Conservation (phyloP, 2,329 filamentous ascomycete species). For the Pyrenochaeta sp. region DNA sequence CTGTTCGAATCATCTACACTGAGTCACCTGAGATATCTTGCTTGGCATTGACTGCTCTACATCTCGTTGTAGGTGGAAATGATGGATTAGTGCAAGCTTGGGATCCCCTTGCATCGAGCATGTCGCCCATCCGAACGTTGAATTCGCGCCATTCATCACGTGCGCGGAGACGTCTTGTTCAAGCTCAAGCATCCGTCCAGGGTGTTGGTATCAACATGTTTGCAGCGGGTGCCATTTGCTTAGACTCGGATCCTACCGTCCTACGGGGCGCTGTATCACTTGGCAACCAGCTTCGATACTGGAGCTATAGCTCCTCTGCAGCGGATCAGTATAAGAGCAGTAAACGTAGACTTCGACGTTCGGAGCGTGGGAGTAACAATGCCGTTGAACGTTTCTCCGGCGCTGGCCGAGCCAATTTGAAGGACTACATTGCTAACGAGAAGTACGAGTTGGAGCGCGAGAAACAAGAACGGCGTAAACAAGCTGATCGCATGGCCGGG, state of each 20-base stretch:
- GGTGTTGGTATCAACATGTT: slow-evolving; percentile 78
- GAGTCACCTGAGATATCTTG: slow-evolving; percentile 89
- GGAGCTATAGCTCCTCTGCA: slow-evolving; percentile 87
- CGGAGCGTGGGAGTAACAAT: slow-evolving; percentile 69
- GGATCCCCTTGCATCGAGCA: slow-evolving; percentile 88
- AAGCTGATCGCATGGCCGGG: slow-evolving; percentile 74
- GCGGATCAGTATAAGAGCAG: slow-evolving; percentile 77
- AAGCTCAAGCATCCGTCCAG: slow-evolving; percentile 72
- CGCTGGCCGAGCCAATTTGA: slow-evolving; percentile 74
- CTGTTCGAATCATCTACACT: slow-evolving; percentile 84
- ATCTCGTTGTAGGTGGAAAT: slow-evolving; percentile 90
- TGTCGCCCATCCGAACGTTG: slow-evolving; percentile 82
- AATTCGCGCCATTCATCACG: slow-evolving; percentile 85
- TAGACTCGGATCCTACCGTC: slow-evolving; percentile 87
- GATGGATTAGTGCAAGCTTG: slow-evolving; percentile 96
- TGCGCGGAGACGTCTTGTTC: slow-evolving; percentile 76
- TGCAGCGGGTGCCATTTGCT: slow-evolving; percentile 80
- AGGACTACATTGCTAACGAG: slow-evolving; percentile 87
- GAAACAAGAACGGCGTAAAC: slow-evolving; percentile 70
- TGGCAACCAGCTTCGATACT: slow-evolving; percentile 87
- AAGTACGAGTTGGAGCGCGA: slow-evolving; percentile 80
- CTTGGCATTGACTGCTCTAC: slow-evolving; percentile 82
- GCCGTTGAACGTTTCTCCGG: slow-evolving; percentile 66
- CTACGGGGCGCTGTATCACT: slow-evolving; percentile 88
- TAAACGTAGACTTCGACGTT: slow-evolving; percentile 80